Conservation (phyloP, 257 asterid species). For the Solanum verrucosum region DNA sequence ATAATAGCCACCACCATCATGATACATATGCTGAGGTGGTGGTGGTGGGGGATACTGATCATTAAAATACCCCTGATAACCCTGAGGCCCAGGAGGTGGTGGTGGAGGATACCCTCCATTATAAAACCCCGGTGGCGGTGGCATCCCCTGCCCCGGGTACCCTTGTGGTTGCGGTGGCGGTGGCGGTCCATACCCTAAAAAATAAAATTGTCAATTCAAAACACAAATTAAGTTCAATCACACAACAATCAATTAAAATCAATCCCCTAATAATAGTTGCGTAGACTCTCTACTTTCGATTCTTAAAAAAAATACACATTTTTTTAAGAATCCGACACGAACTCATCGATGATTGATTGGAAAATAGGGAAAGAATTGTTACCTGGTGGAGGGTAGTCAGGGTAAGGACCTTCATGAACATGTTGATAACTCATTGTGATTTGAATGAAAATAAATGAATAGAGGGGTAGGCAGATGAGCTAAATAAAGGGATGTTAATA, state of each 20-base stretch:
- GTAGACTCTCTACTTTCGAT: too few relatives aligned
- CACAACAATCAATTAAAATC: not conserved
- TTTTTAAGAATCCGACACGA: not conserved
- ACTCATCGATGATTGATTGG: too few relatives aligned
- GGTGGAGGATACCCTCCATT: slow-evolving; percentile 16
- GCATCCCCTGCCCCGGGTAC: slow-evolving; percentile 20
- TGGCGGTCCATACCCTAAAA: slow-evolving; percentile 18
- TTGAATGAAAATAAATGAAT: not conserved
- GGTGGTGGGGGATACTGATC: slow-evolving; percentile 25
- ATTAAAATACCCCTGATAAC: slow-evolving; percentile 33
- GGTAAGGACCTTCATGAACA: slow-evolving; percentile 18
- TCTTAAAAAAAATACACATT: too few relatives aligned
- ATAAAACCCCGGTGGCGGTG: slow-evolving; percentile 20
- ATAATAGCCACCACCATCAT: slow-evolving; percentile 9
- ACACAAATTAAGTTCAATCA: not conserved
- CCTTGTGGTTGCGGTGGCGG: not conserved
- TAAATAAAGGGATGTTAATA: not conserved
- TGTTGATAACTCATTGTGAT: slow-evolving; percentile 26
- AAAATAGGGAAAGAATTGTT: too few relatives aligned
- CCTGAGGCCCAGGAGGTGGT: slow-evolving; percentile 6
- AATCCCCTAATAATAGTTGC: not conserved
- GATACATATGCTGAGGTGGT: slow-evolving; percentile 20
- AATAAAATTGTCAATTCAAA: not conserved
- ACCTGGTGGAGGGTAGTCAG: slow-evolving; percentile 24
- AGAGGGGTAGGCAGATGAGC: not conserved